Evolutionary conservation across 192 early-diverging fungal species (phyloP).

Genomic region (Coemansia sp.): DNA sequence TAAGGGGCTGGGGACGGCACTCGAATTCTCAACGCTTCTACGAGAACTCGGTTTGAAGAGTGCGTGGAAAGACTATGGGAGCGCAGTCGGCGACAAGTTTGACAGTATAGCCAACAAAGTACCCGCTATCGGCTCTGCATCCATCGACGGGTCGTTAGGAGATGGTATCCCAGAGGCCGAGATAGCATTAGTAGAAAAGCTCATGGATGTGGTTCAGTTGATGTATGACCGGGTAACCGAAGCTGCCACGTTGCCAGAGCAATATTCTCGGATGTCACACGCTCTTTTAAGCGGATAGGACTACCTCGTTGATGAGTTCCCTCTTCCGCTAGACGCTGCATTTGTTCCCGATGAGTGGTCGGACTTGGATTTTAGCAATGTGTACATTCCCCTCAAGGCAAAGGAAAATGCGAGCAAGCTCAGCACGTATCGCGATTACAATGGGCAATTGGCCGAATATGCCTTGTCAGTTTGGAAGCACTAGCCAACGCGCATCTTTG

Average conservation of each 20-base stretch:
- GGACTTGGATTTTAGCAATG: not conserved
- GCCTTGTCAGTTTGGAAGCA: not conserved
- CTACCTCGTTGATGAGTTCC: not conserved
- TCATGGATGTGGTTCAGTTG: not conserved
- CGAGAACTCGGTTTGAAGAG: not conserved
- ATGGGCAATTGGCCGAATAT: slow-evolving; percentile 29
- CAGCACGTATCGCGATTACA: not conserved
- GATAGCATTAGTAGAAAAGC: no score
- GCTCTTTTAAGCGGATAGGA: no score
- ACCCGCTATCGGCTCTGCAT: not conserved
- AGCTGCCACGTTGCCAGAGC: not conserved
- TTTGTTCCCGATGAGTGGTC: not conserved
- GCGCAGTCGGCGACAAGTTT: not conserved
- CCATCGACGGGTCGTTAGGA: not conserved
- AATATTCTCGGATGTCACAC: not conserved
- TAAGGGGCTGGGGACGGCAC: no score
- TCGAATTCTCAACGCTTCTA: not conserved
- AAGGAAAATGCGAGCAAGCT: not conserved
- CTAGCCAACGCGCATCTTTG: slow-evolving; percentile 12
- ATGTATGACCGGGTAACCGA: not conserved
- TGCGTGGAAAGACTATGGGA: not conserved
- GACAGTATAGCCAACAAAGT: not conserved
- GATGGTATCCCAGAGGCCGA: not conserved
- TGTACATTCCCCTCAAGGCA: not conserved
- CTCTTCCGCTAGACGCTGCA: not conserved